A percentile compares a stretch with the other conserved stretches of the same genome.
Conservation (phyloP, 2,329 filamentous ascomycete species). For the Lecanicillium sp. region DNA sequence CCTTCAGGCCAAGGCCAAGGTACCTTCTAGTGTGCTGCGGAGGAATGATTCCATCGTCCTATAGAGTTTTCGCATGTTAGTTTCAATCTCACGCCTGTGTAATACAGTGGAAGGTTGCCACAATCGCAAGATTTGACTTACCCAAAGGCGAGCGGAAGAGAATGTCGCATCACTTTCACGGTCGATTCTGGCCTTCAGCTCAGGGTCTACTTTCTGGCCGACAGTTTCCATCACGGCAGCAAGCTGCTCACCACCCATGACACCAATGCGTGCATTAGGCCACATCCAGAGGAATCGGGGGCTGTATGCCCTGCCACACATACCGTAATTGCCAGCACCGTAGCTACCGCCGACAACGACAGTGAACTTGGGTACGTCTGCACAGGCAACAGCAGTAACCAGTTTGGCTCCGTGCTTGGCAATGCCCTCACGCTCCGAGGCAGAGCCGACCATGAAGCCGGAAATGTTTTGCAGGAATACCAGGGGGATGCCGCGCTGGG, state of each 20-base stretch:
- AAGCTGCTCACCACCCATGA: constrained; percentile 94
- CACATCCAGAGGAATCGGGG: constrained; percentile 92
- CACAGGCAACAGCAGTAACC: constrained; percentile 89
- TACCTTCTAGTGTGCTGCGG: constrained; percentile 68
- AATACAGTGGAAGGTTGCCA: too few species aligned
- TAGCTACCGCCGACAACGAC: constrained; percentile 91
- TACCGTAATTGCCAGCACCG: constrained; percentile 94
- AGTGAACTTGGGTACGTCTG: constrained; percentile 92
- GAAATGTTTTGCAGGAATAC: constrained; percentile 95
- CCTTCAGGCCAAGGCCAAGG: constrained; percentile 63
- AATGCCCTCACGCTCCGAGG: constrained; percentile 89
- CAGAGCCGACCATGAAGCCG: constrained; percentile 95
- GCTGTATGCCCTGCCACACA: constrained; percentile 93
- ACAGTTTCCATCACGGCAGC: constrained; percentile 92
- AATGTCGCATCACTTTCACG: constrained; percentile 83
- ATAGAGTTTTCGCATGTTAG: background rate
- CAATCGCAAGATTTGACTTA: constrained; percentile 29
- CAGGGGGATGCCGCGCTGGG: constrained; percentile 80
- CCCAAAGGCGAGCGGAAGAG: constrained; percentile 85
- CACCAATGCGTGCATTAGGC: constrained; percentile 92
- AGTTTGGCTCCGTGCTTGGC: constrained; percentile 97
- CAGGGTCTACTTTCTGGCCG: constrained; percentile 72
- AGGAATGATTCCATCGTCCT: constrained; percentile 74
- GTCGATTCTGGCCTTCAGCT: constrained; percentile 78
- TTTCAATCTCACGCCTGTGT: background rate